Conservation (phyloP, 768 basidiomycete genomes). For the Macrolepiota fuliginosa region DNA sequence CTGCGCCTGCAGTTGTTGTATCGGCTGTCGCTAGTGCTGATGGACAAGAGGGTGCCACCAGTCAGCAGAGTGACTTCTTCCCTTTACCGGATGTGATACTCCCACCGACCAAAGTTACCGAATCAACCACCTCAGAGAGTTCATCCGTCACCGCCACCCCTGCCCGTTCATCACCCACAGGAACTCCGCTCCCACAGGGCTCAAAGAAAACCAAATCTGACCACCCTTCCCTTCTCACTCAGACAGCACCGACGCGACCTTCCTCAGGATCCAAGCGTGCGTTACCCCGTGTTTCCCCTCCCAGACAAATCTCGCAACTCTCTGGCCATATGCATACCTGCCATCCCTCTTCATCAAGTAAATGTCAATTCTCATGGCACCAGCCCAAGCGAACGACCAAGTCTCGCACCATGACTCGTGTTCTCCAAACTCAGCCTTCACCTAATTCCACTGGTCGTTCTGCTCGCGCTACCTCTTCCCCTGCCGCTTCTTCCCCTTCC, state of each 20-base stretch:
- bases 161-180: conserved; percentile 38
- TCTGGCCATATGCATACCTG: conserved; percentile 38
- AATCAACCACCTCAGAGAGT: conserved; percentile 28
- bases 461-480: conserved; percentile 19
- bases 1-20: conserved; percentile 52
- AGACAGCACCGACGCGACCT: conserved; percentile 49
- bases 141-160: conserved; percentile 41
- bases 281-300: conserved; percentile 32
- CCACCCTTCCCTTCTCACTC: conserved; percentile 58
- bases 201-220: conserved; percentile 20
- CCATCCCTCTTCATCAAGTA: conserved; percentile 27
- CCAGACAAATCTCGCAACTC: conserved; percentile 37
- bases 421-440: conserved; percentile 19
- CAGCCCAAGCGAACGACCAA: conserved; percentile 11
- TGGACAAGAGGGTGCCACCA: conserved; percentile 39
- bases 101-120: neutral
- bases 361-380: conserved; percentile 15
- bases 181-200: conserved; percentile 24
- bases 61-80: conserved; percentile 16
- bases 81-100: conserved; percentile 6
- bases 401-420: conserved; percentile 18
- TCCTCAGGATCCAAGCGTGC: conserved; percentile 24
- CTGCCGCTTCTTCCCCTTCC: conserved; percentile 23
- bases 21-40: conserved; percentile 46
- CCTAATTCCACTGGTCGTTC: conserved; percentile 10